Evolutionary conservation across 208 protist species (phyloP).

Genomic region (Porcisia hertigi): DNA sequence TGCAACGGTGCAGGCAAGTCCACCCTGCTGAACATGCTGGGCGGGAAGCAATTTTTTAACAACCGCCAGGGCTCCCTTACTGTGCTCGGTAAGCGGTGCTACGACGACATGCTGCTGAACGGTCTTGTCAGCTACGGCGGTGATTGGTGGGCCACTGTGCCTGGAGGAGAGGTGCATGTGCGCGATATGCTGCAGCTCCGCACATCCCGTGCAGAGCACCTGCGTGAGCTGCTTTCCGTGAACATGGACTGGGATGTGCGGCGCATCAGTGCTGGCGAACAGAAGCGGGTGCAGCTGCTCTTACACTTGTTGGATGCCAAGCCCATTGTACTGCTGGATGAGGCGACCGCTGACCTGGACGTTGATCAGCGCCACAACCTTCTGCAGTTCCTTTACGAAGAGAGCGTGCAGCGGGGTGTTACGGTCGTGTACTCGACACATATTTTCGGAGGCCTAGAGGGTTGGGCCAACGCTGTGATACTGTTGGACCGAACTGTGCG

Average conservation of each 20-base stretch:
- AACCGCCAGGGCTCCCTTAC: constrained; percentile 49
- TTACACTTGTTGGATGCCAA: constrained; percentile 59
- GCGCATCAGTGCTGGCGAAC: constrained; percentile 81
- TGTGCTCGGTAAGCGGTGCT: constrained; percentile 67
- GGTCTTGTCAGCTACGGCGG: constrained; percentile 60
- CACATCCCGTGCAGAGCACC: constrained; percentile 46
- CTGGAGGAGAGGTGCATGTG: constrained; percentile 76
- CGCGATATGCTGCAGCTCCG: constrained; percentile 56
- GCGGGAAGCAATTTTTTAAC: constrained; percentile 84
- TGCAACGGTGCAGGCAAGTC: constrained; percentile 95
- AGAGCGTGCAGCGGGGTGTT: constrained; percentile 77
- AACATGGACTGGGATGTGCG: constrained; percentile 85
- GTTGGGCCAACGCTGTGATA: constrained; percentile 74
- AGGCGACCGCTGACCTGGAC: constrained; percentile 93
- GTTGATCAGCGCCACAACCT: constrained; percentile 83
- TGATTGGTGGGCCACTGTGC: constrained; percentile 76
- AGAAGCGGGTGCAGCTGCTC: constrained; percentile 89
- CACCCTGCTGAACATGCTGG: constrained; percentile 93
- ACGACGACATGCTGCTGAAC: constrained; percentile 86
- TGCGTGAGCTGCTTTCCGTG: constrained; percentile 71
- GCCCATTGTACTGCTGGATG: constrained; percentile 85
- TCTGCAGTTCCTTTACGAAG: constrained; percentile 80
- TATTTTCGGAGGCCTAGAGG: constrained; percentile 91
- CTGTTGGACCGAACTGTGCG: constrained; percentile 68
- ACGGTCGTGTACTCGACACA: constrained; percentile 92